These are phyloP conservation scores for Polygonum aviculare DNA, from an alignment of 148 eudicot genomes.

Conservation along the genomic window DNA sequence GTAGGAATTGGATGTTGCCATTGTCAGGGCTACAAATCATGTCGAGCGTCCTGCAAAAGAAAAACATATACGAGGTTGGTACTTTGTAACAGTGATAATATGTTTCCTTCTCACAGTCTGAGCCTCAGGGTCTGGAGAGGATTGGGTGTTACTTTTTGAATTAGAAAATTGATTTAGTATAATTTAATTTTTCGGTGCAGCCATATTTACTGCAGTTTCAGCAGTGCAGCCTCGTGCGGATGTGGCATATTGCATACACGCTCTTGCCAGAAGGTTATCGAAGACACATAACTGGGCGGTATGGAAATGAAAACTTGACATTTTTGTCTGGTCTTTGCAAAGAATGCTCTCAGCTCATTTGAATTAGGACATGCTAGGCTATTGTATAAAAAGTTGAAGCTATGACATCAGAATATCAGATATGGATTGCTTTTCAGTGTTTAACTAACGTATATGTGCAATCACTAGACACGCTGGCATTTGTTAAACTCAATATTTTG, in stretches of 20 bases:
- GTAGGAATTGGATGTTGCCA: conserved; percentile 78
- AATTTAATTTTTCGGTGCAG: conserved; percentile 29
- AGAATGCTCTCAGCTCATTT: not conserved
- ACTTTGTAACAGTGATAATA: not conserved
- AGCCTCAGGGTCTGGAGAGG: not conserved
- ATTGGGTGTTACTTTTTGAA: not conserved
- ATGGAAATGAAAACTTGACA: conserved; percentile 18
- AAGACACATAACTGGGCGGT: conserved; percentile 98
- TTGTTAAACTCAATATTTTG: not conserved
- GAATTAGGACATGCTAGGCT: not conserved
- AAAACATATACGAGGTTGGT: conserved; percentile 73
- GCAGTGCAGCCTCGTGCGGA: conserved; percentile 94
- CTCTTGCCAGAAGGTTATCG: conserved; percentile 73
- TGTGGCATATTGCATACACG: conserved; percentile 93
- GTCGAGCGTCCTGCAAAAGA: conserved; percentile 93
- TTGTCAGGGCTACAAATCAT: conserved; percentile 93
- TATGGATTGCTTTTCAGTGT: not conserved
- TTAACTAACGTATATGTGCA: not conserved
- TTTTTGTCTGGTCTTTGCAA: conserved; percentile 2
- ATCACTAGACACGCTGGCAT: not conserved
- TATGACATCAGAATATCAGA: not conserved
- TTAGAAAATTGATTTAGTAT: not conserved
- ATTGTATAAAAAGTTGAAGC: not conserved
- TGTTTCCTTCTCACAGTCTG: not conserved
- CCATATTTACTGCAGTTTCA: conserved; percentile 76